Evolutionary conservation across 1,284 basidiomycete genomes (phyloP).

Genomic region (Trichosporon faecale): DNA sequence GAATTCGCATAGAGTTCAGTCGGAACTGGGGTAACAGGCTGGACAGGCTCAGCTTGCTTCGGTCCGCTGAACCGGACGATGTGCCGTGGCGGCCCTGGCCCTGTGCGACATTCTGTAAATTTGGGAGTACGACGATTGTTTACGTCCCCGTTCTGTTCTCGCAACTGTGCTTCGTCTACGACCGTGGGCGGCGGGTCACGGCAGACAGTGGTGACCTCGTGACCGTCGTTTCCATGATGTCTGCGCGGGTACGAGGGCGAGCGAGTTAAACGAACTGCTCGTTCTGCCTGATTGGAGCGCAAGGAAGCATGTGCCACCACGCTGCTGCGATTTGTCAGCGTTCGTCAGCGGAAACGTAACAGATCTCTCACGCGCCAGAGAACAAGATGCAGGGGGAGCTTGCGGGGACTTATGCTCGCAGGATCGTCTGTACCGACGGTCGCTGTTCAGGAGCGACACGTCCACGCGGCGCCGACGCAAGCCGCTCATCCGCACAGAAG

Average conservation of each 20-base stretch:
- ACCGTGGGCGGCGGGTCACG: neutral
- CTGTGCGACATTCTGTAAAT: neutral
- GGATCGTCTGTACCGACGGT: neutral
- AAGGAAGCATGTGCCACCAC: neutral
- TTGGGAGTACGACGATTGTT: slow-evolving; percentile 2
- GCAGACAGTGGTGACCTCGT: neutral
- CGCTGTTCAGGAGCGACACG: neutral
- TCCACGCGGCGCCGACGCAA: neutral
- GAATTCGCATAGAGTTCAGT: slow-evolving; percentile 8
- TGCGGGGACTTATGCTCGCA: neutral
- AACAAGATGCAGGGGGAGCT: neutral
- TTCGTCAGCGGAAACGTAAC: neutral
- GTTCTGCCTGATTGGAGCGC: neutral
- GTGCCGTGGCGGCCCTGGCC: neutral
- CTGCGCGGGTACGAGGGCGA: neutral
- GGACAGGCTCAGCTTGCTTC: neutral
- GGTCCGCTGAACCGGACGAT: neutral
- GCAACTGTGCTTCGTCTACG: neutral
- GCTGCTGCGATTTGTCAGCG: neutral
- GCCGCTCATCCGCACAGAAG: neutral
- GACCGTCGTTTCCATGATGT: neutral
- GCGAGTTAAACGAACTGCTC: neutral
- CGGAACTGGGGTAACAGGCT: slow-evolving; percentile 1
- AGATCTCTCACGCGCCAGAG: neutral
- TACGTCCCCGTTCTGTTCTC: neutral